These are phyloP conservation scores for Tetracladium maxilliforme DNA, from an alignment of 2,329 filamentous ascomycete species.

Conservation along the genomic window DNA sequence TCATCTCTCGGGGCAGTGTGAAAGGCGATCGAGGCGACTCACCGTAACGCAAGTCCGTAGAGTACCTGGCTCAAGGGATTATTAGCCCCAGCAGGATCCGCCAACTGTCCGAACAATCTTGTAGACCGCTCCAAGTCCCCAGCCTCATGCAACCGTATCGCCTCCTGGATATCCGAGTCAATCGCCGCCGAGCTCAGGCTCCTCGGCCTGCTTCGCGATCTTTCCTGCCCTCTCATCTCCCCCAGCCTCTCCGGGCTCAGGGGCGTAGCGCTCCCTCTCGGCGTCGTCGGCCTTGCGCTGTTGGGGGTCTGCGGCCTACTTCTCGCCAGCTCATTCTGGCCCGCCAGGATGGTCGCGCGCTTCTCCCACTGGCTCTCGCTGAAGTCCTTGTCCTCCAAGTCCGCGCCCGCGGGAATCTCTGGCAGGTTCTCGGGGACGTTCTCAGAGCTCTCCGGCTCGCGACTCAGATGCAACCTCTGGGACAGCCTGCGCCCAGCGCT, in stretches of 20 bases:
- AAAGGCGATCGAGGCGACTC: slow-evolving; percentile 17
- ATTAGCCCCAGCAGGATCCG: slow-evolving; percentile 71
- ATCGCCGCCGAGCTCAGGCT: slow-evolving; percentile 36
- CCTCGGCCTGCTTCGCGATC: slow-evolving; percentile 13
- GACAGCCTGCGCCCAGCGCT: slow-evolving; percentile 38
- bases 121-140: slow-evolving; percentile 71
- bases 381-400: slow-evolving; percentile 26
- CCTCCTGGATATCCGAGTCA: slow-evolving; percentile 74
- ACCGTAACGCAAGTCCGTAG: slow-evolving; percentile 83
- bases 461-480: slow-evolving; percentile 54
- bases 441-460: slow-evolving; percentile 43
- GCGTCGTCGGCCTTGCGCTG: slow-evolving; percentile 25
- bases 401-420: slow-evolving; percentile 42
- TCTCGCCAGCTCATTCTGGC: slow-evolving; percentile 30
- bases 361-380: slow-evolving; percentile 77
- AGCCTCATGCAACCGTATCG: slow-evolving; percentile 83
- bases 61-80: slow-evolving; percentile 92
- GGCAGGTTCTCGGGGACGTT: slow-evolving; percentile 72
- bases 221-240: no score
- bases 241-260: slow-evolving; percentile 8
- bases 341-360: slow-evolving; percentile 77
- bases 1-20: slow-evolving; percentile 2
- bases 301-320: slow-evolving; percentile 24
- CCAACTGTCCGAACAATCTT: slow-evolving; percentile 69
- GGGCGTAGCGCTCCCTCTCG: slow-evolving; percentile 5